A percentile compares a stretch with the other conserved stretches of the same genome.
Conservation (phyloP, 129 eudicot genomes). For the Flaveria robusta region DNA sequence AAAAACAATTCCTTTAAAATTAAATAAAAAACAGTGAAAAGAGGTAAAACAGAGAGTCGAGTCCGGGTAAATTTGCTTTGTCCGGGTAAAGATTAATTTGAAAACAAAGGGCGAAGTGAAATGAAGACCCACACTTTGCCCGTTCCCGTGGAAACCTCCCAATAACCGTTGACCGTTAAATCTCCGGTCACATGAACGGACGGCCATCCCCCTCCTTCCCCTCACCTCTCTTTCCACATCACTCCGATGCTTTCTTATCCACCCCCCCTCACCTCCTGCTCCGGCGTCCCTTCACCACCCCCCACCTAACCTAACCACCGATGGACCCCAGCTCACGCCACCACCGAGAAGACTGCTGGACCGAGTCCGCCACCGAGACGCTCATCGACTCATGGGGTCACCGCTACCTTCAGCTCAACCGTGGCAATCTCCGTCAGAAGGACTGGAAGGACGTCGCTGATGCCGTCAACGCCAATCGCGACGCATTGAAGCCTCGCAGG, state of each 20-base stretch:
- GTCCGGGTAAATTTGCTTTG: too few relatives aligned
- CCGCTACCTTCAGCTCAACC: constrained; percentile 49
- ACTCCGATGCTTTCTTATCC: constrained; percentile 29
- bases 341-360: constrained; percentile 62
- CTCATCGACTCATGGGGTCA: constrained; percentile 67
- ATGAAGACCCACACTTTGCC: constrained; percentile 9
- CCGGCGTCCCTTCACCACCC: constrained; percentile 34
- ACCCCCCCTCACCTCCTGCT: constrained; percentile 31
- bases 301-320: background rate
- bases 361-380: constrained; percentile 44
- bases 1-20: too few relatives aligned
- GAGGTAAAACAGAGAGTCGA: too few relatives aligned
- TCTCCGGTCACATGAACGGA: constrained; percentile 65
- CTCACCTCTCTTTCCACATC: constrained; percentile 27
- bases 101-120: too few relatives aligned
- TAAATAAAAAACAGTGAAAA: too few relatives aligned
- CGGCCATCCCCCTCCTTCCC: constrained; percentile 25
- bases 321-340: constrained; percentile 31
- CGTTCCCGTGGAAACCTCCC: constrained; percentile 46
- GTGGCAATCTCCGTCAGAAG: constrained; percentile 63
- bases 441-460: constrained; percentile 58
- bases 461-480: constrained; percentile 48
- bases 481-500: constrained; percentile 37
- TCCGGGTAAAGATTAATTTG: too few relatives aligned
- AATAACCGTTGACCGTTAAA: constrained; percentile 47